Percentiles rank a stretch among this genome's conserved stretches.
These are phyloP conservation scores for Endotrypanum monterogeii DNA, from an alignment of 208 protist species.

Conservation along the genomic window DNA sequence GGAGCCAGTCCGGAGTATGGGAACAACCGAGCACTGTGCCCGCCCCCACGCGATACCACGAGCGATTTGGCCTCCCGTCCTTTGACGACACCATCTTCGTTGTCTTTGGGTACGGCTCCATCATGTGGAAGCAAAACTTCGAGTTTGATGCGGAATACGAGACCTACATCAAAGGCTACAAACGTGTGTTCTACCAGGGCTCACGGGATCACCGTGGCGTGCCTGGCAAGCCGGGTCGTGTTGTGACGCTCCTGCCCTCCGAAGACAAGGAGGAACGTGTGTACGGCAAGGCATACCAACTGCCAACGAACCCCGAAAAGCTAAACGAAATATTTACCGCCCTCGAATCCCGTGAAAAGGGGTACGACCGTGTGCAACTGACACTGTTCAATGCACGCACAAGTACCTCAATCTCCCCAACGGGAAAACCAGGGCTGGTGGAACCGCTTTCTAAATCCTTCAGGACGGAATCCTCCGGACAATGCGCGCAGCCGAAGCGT, in stretches of 20 bases:
- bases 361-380: conserved; percentile 58
- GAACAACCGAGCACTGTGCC: conserved; percentile 32
- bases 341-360: conserved; percentile 71
- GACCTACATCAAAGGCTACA: conserved; percentile 64
- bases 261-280: conserved; percentile 44
- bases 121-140: conserved; percentile 90
- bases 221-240: conserved; percentile 62
- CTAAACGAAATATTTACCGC: conserved; percentile 47
- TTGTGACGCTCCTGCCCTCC: conserved; percentile 72
- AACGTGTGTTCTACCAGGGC: conserved; percentile 83
- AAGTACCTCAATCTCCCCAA: conserved; percentile 50
- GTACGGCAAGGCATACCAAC: conserved; percentile 73
- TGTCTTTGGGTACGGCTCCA: conserved; percentile 86
- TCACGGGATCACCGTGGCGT: conserved; percentile 77
- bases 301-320: conserved; percentile 51
- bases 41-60: conserved; percentile 18
- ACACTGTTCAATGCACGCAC: conserved; percentile 43
- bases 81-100: conserved; percentile 59
- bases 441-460: conserved; percentile 19
- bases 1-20: conserved; percentile 28
- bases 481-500: background rate
- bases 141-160: conserved; percentile 63
- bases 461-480: conserved; percentile 2
- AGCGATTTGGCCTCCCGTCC: conserved; percentile 41
- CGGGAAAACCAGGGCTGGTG: conserved; percentile 6